Conservation (phyloP, 2,329 filamentous ascomycete genomes). For the Aspergillus oerlinghausenensis region DNA sequence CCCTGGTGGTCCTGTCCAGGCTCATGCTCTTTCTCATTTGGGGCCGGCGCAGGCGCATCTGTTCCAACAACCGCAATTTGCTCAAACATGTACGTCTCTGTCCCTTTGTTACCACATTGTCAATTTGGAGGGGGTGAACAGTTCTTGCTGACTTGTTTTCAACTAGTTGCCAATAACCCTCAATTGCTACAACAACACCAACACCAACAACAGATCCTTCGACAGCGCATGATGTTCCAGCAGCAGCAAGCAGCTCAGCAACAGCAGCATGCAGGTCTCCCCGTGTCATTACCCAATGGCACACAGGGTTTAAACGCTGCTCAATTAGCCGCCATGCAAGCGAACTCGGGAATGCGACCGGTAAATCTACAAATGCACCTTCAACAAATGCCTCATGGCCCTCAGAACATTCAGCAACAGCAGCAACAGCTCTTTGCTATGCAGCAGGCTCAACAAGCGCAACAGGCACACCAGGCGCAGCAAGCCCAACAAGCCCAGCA, state of each 20-base stretch:
- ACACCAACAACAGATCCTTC: slow-evolving; percentile 21
- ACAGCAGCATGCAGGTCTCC: slow-evolving; percentile 32
- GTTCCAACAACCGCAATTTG: slow-evolving; percentile 47
- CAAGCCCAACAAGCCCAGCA: slow-evolving; percentile 34
- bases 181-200: slow-evolving; percentile 43
- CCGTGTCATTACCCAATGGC: slow-evolving; percentile 39
- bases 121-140: not conserved
- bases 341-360: slow-evolving; percentile 37
- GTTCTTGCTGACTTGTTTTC: not conserved
- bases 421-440: slow-evolving; percentile 37
- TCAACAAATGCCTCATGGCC: slow-evolving; percentile 38
- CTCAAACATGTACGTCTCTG: slow-evolving; percentile 37
- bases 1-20: slow-evolving; percentile 46
- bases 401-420: slow-evolving; percentile 42
- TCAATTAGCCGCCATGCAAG: slow-evolving; percentile 42
- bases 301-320: slow-evolving; percentile 37
- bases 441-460: slow-evolving; percentile 22
- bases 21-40: slow-evolving; percentile 58
- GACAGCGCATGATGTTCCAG: slow-evolving; percentile 14
- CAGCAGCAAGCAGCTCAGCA: slow-evolving; percentile 33
- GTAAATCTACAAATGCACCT: slow-evolving; percentile 37
- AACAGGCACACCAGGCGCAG: slow-evolving; percentile 27
- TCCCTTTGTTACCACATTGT: not conserved
- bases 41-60: slow-evolving; percentile 52
- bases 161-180: slow-evolving; percentile 37